A percentile compares a stretch with the other conserved stretches of the same genome.
These are phyloP conservation scores for Solanum rostratum DNA, from an alignment of 257 asterid species.

Conservation along the genomic window DNA sequence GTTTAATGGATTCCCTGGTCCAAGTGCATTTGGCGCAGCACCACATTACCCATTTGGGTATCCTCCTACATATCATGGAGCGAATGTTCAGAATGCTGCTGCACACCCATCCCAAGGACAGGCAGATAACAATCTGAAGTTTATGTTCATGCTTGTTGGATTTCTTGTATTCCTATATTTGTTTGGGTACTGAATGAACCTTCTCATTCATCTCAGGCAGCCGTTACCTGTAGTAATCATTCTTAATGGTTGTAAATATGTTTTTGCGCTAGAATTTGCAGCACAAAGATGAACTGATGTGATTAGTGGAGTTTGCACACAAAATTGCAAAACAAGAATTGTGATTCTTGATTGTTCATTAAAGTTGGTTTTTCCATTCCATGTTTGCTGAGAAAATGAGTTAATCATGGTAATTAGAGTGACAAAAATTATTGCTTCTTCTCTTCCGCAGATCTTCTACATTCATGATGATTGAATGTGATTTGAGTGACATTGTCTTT, in stretches of 20 bases:
- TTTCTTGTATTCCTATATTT: background rate
- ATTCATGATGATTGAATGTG: background rate
- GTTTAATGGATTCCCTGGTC: slow-evolving; percentile 54
- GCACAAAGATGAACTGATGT: background rate
- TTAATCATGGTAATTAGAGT: background rate
- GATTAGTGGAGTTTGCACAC: background rate
- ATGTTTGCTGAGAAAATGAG: background rate
- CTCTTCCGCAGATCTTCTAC: background rate
- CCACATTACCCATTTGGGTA: background rate
- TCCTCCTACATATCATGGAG: background rate
- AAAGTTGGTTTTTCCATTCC: background rate
- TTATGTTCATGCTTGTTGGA: slow-evolving; percentile 1
- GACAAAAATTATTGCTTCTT: background rate
- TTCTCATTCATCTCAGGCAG: background rate
- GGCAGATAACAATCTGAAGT: background rate
- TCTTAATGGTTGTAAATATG: background rate
- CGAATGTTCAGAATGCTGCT: slow-evolving; percentile 20
- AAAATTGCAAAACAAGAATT: background rate
- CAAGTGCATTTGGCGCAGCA: slow-evolving; percentile 33
- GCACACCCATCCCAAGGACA: slow-evolving; percentile 11
- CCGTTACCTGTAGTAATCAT: background rate
- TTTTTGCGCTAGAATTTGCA: background rate
- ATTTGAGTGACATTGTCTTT: background rate
- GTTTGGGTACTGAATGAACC: background rate
- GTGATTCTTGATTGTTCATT: background rate